These are phyloP conservation scores for Rhododendron williamsianum DNA, from an alignment of 148 eudicot species.

Conservation along the genomic window DNA sequence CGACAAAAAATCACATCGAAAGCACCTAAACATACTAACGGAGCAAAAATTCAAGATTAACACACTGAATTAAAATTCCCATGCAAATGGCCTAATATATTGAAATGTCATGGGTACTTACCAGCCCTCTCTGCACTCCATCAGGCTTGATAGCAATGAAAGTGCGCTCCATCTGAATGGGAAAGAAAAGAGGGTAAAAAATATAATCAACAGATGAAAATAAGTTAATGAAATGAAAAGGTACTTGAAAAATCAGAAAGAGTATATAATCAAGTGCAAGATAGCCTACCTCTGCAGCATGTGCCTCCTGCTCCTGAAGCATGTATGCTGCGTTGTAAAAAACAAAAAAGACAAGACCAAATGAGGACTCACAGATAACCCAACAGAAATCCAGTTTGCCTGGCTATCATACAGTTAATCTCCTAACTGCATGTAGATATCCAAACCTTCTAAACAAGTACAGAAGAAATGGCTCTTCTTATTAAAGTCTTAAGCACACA, in stretches of 20 bases:
- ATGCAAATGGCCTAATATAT: neutral
- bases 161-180: conserved; percentile 78
- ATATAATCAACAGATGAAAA: neutral
- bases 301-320: conserved; percentile 88
- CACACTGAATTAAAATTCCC: neutral
- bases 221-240: neutral
- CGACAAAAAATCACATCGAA: neutral
- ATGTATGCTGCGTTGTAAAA: conserved; percentile 50
- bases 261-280: neutral
- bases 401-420: neutral
- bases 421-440: neutral
- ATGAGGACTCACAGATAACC: neutral
- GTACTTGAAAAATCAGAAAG: neutral
- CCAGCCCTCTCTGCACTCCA: conserved; percentile 99
- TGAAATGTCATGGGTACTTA: conserved; percentile 17
- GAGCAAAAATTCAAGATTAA: neutral
- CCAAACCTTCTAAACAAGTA: neutral
- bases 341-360: neutral
- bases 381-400: neutral
- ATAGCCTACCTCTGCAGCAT: conserved; percentile 72
- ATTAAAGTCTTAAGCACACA: neutral
- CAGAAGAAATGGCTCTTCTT: neutral
- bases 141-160: conserved; percentile 99
- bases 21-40: neutral
- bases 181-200: neutral